Percentiles rank a stretch among this genome's conserved stretches.
phyloP scores from a whole-genome alignment of 257 asterid genomes.

The Fraxinus quadrangulata region DNA sequence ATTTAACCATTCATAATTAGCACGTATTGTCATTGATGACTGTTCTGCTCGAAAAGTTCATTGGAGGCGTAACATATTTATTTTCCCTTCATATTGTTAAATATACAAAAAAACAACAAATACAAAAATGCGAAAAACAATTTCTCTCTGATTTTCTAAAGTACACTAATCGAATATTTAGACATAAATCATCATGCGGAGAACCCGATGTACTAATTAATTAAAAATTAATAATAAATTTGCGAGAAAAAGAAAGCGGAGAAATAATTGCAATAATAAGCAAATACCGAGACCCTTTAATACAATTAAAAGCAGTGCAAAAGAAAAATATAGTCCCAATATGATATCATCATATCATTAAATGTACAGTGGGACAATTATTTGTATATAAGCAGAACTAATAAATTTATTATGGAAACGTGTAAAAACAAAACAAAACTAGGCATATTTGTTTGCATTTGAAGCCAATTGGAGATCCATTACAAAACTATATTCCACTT shows the following conservation, averaged over 20 bases:
- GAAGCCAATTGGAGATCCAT: constrained; percentile 40
- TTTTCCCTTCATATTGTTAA: not conserved
- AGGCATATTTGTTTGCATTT: constrained; percentile 44
- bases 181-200: not conserved
- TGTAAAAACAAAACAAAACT: constrained; percentile 33
- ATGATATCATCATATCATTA: not conserved
- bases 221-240: too few relatives aligned
- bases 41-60: not conserved
- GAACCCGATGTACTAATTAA: not conserved
- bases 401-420: not conserved
- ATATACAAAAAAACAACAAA: too few relatives aligned
- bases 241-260: not conserved
- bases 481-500: constrained; percentile 23
- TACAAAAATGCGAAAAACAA: too few relatives aligned
- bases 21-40: not conserved
- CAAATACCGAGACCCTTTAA: too few relatives aligned
- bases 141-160: not conserved
- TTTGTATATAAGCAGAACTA: not conserved
- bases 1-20: not conserved
- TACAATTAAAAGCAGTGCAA: not conserved
- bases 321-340: too few relatives aligned
- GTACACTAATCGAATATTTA: not conserved
- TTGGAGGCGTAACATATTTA: too few relatives aligned
- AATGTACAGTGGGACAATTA: not conserved
- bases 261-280: not conserved